Base-by-base conservation (phyloP, 495 filamentous ascomycete species). In the Mytilinidion resinicola region DNA sequence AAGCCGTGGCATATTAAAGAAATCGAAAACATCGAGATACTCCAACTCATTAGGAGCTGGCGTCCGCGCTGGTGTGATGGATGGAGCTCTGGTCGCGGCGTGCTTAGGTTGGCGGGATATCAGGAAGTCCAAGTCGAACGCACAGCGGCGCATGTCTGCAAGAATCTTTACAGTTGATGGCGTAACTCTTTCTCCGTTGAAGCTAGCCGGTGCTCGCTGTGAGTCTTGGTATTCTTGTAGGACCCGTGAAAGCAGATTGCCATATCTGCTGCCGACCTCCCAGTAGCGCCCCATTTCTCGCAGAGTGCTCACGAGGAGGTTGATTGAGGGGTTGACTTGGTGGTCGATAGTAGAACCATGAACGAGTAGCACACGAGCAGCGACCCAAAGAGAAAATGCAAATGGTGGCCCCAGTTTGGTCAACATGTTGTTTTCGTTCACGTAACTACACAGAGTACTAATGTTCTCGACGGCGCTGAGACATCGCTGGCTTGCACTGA, bases 1-100 rank as follows among this genome's bases (percentile, higher is more conserved):
- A 8, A 93, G 74, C 15, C 89, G 76, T 4, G 90, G 90, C 44
- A 93, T 81, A 70, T 95, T 95, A 76, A 95, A 96, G 73, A 91
- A 95, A 59, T 91, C 88, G 69, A 96, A 96, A 1, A 95, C 88
- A 66, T 96, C 89, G n/a, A 95, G 74, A 64, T 91, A 95, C 63
- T 95, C 90, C 10, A 93, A 75, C 57, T 95, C 88, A 67, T 91
- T 88, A 9, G 85, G 81, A 9, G 80, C 86, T n/a, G 83, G 84
- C 55, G 81, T 90, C 30, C 82, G 75, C 9, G 76, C 77, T 9
- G 70, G 71, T 0, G 73, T 77, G 39, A 64, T 68, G 35, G 56
- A 65, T 65, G 70, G 76, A 35, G 64, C 70, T 58, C 65, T 70
- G 58, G 54, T 72, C 50, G 38, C 75, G 56, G 60, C 76, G 72